Base-by-base conservation (phyloP, 352 stramenopile species). In the Globisporangium barbulae region DNA sequence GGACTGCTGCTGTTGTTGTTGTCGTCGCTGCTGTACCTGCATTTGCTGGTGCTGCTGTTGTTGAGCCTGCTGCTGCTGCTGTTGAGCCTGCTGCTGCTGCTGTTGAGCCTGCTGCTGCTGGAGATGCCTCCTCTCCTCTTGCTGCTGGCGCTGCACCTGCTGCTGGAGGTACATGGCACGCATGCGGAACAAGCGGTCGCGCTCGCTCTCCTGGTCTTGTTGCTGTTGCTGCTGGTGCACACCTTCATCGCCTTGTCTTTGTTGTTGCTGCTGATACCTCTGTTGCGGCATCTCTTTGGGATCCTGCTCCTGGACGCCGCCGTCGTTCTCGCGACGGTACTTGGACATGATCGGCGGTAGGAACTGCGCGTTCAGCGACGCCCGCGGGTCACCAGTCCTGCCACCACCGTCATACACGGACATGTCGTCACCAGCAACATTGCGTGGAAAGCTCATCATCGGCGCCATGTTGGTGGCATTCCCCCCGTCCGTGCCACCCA, bases 291-390 rank as follows among this genome's bases (percentile, higher is more conserved):
- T 61, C 13, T 70, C 39, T 31, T 76, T 65, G 3, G 65, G 67
- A 21, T 83, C 65, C n/a, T 74, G 53, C 9, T 78, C 68, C 39
- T 75, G 63, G 31, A 65, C 66, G 53, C 69, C 56, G 25, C 21
- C 30, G 12, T 35, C n/a, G 28, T 12, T 28, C 30, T 39, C 30
- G n/a, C 56, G 62, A 28, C 49, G 63, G 19, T 64, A 49, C n/a
- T 64, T 44, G n/a, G 39, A 39, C 21, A 45, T n/a, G 21, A 39
- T 54, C 5, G 56, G 33, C 30, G 56, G 56, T n/a, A 62, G 56
- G 7, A 62, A 54, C 42, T 62, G 56, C 30, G 56, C 41, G 30
- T 62, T 62, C 17, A 62, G 42, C 12, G 55, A 42, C 25, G 31
- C 47, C 22, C 44, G 53, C 15, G 21, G 13, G 19, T 37, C 31